Conservation (phyloP, 2,329 filamentous ascomycete genomes). For the Aspergillus pseudoglaucus region DNA sequence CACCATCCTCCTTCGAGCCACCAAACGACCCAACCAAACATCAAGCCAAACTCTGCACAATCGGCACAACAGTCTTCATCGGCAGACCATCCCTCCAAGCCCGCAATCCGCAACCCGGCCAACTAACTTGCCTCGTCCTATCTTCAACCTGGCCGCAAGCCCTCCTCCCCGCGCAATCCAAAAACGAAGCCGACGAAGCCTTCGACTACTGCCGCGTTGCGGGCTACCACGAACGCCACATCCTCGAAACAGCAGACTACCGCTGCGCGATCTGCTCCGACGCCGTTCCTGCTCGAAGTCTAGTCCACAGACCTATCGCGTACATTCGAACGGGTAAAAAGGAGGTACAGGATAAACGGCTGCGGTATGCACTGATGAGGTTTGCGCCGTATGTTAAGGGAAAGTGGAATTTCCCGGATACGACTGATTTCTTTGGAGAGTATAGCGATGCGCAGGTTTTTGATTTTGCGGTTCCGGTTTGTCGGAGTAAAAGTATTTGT, state of each 20-base stretch:
- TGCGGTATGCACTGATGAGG: constrained; percentile 8
- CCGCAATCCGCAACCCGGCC: constrained; percentile 3
- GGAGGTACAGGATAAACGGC: not conserved
- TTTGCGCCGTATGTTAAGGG: constrained; percentile 14
- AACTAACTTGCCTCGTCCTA: constrained; percentile 12
- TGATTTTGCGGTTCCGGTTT: constrained; percentile 17
- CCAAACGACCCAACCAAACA: too few species aligned
- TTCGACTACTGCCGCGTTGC: constrained; percentile 12
- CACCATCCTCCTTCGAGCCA: not conserved
- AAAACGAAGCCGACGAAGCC: constrained; percentile 6
- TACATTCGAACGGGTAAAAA: constrained; percentile 7
- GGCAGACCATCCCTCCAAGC: constrained; percentile 13
- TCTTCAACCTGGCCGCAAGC: constrained; percentile 12
- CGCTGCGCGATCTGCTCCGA: constrained; percentile 15
- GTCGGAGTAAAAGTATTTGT: constrained; percentile 9
- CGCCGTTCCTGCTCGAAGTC: constrained; percentile 6
- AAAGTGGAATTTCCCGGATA: constrained; percentile 12
- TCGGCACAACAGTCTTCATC: constrained; percentile 10
- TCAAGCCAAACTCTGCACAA: not conserved
- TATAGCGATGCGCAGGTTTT: constrained; percentile 13
- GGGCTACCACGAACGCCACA: constrained; percentile 11
- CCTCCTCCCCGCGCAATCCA: constrained; percentile 2
- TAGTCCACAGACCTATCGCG: constrained; percentile 16
- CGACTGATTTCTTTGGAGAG: constrained; percentile 8
- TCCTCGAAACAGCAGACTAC: constrained; percentile 13